A percentile compares a stretch with the other conserved stretches of the same genome.
These are phyloP conservation scores for Escallonia rubra DNA, from an alignment of 129 eudicot genomes.

Conservation along the genomic window DNA sequence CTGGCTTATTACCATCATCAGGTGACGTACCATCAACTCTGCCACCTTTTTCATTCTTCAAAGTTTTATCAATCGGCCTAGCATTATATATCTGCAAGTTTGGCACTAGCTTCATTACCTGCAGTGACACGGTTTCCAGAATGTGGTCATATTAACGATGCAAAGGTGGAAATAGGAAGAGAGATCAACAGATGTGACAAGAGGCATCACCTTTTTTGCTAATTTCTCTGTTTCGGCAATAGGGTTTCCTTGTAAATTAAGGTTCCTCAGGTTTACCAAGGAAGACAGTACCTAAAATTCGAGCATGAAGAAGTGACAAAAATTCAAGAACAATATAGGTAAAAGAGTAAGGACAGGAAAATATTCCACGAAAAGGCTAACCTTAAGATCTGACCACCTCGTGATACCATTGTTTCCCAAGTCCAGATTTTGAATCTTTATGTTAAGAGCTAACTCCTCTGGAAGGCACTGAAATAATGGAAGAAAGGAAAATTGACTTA, in stretches of 20 bases:
- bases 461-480: slow-evolving; percentile 18
- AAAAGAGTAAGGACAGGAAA: not conserved
- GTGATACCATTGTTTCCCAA: slow-evolving; percentile 73
- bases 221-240: slow-evolving; percentile 64
- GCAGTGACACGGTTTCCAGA: slow-evolving; percentile 10
- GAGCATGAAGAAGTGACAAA: not conserved
- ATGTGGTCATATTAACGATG: not conserved
- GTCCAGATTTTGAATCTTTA: slow-evolving; percentile 70
- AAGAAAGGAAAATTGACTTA: no score
- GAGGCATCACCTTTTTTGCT: slow-evolving; percentile 50
- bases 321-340: not conserved
- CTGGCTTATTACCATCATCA: not conserved
- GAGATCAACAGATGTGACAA: not conserved
- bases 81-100: slow-evolving; percentile 67
- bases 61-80: slow-evolving; percentile 60
- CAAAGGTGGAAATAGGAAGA: not conserved
- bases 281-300: slow-evolving; percentile 63
- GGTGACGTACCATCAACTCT: slow-evolving; percentile 25
- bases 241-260: slow-evolving; percentile 87
- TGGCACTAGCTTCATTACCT: slow-evolving; percentile 75
- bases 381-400: slow-evolving; percentile 79
- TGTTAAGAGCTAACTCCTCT: slow-evolving; percentile 46
- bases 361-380: slow-evolving; percentile 16
- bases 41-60: slow-evolving; percentile 29
- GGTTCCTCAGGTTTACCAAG: slow-evolving; percentile 56